A percentile compares a stretch with the other conserved stretches of the same genome.
Evolutionary conservation across 2,329 filamentous ascomycete species (phyloP).

Genomic region (Cladobotryum mycophilum): DNA sequence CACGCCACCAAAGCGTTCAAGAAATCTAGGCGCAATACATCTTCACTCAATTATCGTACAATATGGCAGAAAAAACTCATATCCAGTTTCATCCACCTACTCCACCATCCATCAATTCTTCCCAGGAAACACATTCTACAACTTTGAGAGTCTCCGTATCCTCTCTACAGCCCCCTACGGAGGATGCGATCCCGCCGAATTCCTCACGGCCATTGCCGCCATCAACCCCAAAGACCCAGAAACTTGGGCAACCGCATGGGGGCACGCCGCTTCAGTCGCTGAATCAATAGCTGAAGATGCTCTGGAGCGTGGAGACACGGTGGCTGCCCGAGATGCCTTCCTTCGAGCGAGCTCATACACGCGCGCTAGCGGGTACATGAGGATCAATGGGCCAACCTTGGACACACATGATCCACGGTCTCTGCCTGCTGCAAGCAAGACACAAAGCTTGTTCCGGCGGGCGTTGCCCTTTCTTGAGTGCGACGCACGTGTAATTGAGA

Average conservation of each 20-base stretch:
- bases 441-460: too few species aligned
- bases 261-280: neutral
- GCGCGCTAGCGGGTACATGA: neutral
- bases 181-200: neutral
- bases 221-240: neutral
- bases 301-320: neutral
- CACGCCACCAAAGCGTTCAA: too few species aligned
- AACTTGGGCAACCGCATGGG: neutral
- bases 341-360: neutral
- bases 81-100: too few species aligned
- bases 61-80: too few species aligned
- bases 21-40: too few species aligned
- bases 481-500: too few species aligned
- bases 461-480: too few species aligned
- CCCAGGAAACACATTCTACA: neutral
- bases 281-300: conserved; percentile 1
- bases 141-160: conserved; percentile 1
- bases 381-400: too few species aligned
- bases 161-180: neutral
- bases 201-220: neutral
- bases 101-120: neutral
- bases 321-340: neutral
- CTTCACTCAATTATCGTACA: too few species aligned
- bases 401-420: too few species aligned
- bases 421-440: too few species aligned